A percentile compares a stretch with the other conserved stretches of the same genome.
These are phyloP conservation scores for Ophiostoma sp. DNA, from an alignment of 2,329 filamentous ascomycete species.

Conservation along the genomic window DNA sequence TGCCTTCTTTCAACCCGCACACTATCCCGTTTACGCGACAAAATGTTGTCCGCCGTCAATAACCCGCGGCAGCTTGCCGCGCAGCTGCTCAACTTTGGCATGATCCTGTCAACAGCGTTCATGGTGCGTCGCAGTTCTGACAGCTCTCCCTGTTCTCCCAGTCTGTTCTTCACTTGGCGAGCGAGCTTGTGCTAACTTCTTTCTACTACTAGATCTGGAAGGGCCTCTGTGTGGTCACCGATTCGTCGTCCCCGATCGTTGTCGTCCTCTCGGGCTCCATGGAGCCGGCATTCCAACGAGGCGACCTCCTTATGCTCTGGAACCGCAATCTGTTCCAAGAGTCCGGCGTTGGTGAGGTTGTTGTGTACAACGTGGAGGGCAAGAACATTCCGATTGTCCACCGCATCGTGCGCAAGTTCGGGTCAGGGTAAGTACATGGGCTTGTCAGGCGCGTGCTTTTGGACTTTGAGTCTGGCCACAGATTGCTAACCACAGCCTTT, in stretches of 20 bases:
- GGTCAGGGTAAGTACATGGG: conserved; percentile 50
- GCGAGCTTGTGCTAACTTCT: background rate
- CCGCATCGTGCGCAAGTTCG: conserved; percentile 76
- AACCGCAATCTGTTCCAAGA: conserved; percentile 64
- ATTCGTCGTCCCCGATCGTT: conserved; percentile 76
- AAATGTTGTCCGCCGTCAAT: conserved; percentile 67
- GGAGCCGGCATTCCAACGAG: conserved; percentile 80
- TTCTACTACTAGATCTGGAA: conserved; percentile 69
- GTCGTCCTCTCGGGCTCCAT: conserved; percentile 83
- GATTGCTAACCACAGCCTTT: background rate
- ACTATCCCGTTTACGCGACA: conserved; percentile 28
- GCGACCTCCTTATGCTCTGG: conserved; percentile 75
- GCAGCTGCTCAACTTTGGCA: conserved; percentile 85
- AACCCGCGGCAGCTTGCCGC: conserved; percentile 79
- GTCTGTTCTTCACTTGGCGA: background rate
- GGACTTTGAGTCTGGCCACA: background rate
- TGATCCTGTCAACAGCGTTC: conserved; percentile 87
- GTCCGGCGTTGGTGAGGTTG: conserved; percentile 53
- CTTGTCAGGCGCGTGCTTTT: background rate
- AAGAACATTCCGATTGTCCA: conserved; percentile 99
- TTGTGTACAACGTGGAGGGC: conserved; percentile 75
- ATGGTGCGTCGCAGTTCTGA: conserved; percentile 64
- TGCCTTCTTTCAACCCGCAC: background rate
- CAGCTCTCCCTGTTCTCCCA: too few relatives aligned
- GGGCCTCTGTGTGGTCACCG: conserved; percentile 74